phyloP scores from a whole-genome alignment of 1,139 yeast genomes.

The Taphrina populina region DNA sequence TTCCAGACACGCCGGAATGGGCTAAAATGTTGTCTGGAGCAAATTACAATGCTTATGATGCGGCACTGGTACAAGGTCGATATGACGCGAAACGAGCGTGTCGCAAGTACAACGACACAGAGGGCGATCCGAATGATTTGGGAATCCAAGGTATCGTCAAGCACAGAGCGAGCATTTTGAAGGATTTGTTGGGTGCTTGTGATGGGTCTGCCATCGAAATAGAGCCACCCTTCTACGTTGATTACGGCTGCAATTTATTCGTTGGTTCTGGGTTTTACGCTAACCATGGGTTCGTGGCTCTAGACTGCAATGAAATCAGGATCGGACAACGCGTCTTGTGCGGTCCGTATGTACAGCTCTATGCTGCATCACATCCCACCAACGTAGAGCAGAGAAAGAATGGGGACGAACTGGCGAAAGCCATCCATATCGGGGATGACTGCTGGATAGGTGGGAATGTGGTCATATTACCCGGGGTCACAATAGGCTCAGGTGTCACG shows the following conservation, averaged over 20 bases:
- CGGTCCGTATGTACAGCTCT: conserved; percentile 63
- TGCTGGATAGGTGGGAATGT: conserved; percentile 67
- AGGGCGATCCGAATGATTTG: conserved; percentile 41
- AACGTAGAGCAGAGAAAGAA: conserved; percentile 52
- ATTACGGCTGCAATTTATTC: conserved; percentile 57
- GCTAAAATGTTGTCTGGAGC: conserved; percentile 2
- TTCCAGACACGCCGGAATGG: conserved; percentile 22
- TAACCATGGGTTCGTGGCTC: conserved; percentile 57
- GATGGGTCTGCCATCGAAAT: conserved; percentile 49
- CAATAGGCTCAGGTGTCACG: conserved; percentile 61
- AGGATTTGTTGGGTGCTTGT: conserved; percentile 46
- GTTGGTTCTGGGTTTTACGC: conserved; percentile 53
- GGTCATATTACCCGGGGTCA: conserved; percentile 62
- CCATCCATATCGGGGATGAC: conserved; percentile 60
- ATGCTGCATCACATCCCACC: conserved; percentile 64
- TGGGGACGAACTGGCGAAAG: conserved; percentile 56
- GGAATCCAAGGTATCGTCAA: conserved; percentile 20
- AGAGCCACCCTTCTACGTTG: conserved; percentile 57
- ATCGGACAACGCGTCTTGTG: conserved; percentile 61
- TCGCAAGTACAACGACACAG: conserved; percentile 28
- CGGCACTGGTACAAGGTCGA: conserved; percentile 21
- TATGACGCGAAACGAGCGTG: conserved; percentile 20
- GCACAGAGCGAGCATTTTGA: conserved; percentile 41
- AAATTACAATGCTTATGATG: conserved; percentile 14
- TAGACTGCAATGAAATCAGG: conserved; percentile 62